Conservation (phyloP, 2,329 filamentous ascomycete species). For the Botrytis fragariae region DNA sequence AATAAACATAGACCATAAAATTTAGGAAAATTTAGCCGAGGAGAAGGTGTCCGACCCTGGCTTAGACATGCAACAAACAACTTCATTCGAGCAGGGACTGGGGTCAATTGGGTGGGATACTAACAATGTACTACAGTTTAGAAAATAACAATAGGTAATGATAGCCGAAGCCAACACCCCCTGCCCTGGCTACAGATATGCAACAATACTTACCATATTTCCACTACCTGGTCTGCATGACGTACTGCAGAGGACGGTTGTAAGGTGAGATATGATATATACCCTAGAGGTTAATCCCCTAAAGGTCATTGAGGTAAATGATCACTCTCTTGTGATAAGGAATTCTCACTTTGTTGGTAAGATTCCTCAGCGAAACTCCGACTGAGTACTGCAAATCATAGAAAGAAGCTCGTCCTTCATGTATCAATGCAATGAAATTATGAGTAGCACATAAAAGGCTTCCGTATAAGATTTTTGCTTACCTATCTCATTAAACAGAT, state of each 20-base stretch:
- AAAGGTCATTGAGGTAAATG: background rate
- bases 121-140: background rate
- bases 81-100: background rate
- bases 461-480: background rate
- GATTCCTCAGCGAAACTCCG: background rate
- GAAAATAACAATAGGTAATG: background rate
- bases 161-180: background rate
- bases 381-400: background rate
- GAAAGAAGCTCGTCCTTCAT: background rate
- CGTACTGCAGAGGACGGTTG: background rate
- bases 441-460: background rate
- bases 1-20: background rate
- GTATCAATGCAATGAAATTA: background rate
- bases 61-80: background rate
- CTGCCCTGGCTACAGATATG: background rate
- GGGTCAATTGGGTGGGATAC: background rate
- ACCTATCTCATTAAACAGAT: background rate
- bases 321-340: background rate
- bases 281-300: no score
- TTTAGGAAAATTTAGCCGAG: background rate
- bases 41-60: background rate
- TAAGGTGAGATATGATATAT: background rate
- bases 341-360: background rate
- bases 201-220: background rate
- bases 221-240: constrained; percentile 39